Conservation (phyloP, 2,329 filamentous ascomycete genomes). For the Xylaria sp. region DNA sequence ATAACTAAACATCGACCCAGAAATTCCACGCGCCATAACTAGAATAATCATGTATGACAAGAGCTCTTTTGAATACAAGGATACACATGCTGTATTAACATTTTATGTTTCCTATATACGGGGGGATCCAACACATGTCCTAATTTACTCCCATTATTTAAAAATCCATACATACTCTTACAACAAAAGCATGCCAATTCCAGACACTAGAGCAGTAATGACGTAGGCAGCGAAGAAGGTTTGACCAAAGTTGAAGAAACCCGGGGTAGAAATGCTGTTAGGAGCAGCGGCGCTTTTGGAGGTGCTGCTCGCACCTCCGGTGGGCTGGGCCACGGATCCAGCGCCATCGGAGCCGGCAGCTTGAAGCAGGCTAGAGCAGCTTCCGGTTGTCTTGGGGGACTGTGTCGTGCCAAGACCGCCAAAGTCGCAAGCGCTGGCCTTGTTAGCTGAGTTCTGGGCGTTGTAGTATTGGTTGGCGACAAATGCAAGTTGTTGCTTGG, state of each 20-base stretch:
- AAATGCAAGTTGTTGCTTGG: slow-evolving; percentile 76
- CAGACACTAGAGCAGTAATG: slow-evolving; percentile 59
- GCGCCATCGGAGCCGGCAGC: slow-evolving; percentile 71
- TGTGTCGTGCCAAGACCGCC: slow-evolving; percentile 70
- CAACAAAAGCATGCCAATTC: slow-evolving; percentile 64
- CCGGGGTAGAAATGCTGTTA: slow-evolving; percentile 51
- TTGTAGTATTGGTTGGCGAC: slow-evolving; percentile 78
- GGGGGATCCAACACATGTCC: slow-evolving; percentile 17
- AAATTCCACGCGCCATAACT: neutral
- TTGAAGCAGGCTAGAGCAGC: slow-evolving; percentile 68
- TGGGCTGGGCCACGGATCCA: slow-evolving; percentile 61
- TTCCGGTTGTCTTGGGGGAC: slow-evolving; percentile 56
- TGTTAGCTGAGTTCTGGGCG: slow-evolving; percentile 57
- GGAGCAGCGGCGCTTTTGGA: slow-evolving; percentile 55
- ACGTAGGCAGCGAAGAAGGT: slow-evolving; percentile 59
- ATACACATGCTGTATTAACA: slow-evolving; percentile 1
- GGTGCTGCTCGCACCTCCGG: slow-evolving; percentile 50
- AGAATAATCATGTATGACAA: neutral
- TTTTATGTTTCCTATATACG: slow-evolving; percentile 22
- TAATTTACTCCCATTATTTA: slow-evolving; percentile 6
- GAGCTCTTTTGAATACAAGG: neutral
- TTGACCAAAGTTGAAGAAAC: slow-evolving; percentile 46
- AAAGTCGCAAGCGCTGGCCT: slow-evolving; percentile 74
- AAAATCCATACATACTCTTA: slow-evolving; percentile 47
- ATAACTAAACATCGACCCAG: neutral